These are phyloP conservation scores for Picochlorum sp. DNA, from an alignment of 139 green algal genomes.

Conservation along the genomic window DNA sequence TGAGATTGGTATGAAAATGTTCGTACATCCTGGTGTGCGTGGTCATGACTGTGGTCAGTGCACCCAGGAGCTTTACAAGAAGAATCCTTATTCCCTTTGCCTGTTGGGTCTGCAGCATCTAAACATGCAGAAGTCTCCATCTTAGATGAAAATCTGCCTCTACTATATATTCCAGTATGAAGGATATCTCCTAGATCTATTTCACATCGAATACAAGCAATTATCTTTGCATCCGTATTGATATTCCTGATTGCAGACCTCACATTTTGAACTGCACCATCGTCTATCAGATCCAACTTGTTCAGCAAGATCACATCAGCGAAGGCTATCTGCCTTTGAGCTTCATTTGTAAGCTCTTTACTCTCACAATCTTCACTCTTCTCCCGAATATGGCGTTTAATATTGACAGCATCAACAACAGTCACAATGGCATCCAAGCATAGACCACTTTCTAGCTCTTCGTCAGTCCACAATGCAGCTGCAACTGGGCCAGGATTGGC, in stretches of 20 bases:
- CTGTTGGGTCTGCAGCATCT: not conserved
- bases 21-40: constrained; percentile 16
- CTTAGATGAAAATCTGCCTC: not conserved
- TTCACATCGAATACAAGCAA: constrained; percentile 35
- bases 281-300: constrained; percentile 66
- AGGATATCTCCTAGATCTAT: constrained; percentile 60
- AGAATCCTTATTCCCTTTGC: not conserved
- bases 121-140: not conserved
- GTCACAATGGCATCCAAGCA: constrained; percentile 75
- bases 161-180: constrained; percentile 31
- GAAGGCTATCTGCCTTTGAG: constrained; percentile 72
- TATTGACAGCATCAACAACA: constrained; percentile 71
- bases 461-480: constrained; percentile 74
- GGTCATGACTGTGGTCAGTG: not conserved
- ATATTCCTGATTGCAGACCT: constrained; percentile 41
- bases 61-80: not conserved
- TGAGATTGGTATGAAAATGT: constrained; percentile 22
- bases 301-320: constrained; percentile 81
- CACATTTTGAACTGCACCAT: constrained; percentile 27
- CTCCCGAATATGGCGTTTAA: constrained; percentile 50
- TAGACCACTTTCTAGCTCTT: constrained; percentile 61
- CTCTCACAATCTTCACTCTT: constrained; percentile 1
- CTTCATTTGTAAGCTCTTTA: constrained; percentile 65
- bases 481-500: constrained; percentile 80
- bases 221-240: constrained; percentile 53